Evolutionary conservation across 192 early-diverging fungal genomes (phyloP).

Genomic region (Rhizophlyctis rosea): DNA sequence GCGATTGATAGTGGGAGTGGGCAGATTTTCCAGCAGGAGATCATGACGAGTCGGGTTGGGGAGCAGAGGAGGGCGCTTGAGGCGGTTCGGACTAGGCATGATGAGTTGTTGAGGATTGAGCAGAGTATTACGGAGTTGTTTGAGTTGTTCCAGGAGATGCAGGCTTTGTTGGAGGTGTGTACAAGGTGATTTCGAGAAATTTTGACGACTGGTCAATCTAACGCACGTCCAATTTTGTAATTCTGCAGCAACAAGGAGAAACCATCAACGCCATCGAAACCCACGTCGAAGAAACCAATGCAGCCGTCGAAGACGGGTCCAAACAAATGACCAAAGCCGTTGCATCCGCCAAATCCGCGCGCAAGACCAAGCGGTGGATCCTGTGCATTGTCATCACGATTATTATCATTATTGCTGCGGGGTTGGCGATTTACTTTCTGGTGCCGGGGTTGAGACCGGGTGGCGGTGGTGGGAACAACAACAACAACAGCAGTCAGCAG

Average conservation of each 20-base stretch:
- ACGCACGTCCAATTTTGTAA: not conserved
- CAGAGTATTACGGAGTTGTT: slow-evolving; percentile 55
- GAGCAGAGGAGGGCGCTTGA: slow-evolving; percentile 49
- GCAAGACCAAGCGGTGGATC: slow-evolving; percentile 42
- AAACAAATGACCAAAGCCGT: slow-evolving; percentile 50
- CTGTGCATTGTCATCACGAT: slow-evolving; percentile 13
- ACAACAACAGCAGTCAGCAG: no score
- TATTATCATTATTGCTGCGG: slow-evolving; percentile 14
- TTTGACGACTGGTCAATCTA: not conserved
- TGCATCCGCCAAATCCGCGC: slow-evolving; percentile 26
- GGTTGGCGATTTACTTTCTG: slow-evolving; percentile 14
- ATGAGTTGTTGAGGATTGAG: slow-evolving; percentile 59
- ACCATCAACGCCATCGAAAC: slow-evolving; percentile 46
- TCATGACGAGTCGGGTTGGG: slow-evolving; percentile 43
- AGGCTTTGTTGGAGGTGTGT: slow-evolving; percentile 51
- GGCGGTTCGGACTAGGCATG: slow-evolving; percentile 58
- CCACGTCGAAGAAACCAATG: slow-evolving; percentile 34
- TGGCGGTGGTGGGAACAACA: no score
- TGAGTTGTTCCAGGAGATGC: slow-evolving; percentile 64
- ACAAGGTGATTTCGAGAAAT: not conserved
- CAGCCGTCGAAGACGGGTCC: slow-evolving; percentile 30
- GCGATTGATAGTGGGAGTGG: slow-evolving; percentile 46
- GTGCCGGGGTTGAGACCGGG: slow-evolving; percentile 14
- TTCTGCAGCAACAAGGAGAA: slow-evolving; percentile 39
- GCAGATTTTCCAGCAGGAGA: slow-evolving; percentile 56